Conservation (phyloP, 1,284 basidiomycete genomes). For the Cutaneotrichosporon cyanovorans region DNA sequence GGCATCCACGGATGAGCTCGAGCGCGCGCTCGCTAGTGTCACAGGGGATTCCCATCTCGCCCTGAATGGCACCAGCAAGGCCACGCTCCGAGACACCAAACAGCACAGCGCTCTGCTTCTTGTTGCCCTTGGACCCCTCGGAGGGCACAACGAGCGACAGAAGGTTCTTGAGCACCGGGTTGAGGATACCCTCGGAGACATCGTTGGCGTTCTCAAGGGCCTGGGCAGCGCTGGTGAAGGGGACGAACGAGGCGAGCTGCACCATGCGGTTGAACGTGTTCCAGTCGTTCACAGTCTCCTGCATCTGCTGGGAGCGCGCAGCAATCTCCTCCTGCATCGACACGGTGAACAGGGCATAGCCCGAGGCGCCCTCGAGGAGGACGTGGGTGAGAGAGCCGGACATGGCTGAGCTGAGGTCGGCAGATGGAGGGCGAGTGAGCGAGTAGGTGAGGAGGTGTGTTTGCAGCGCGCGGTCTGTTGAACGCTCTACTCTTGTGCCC, state of each 20-base stretch:
- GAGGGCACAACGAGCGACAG: constrained; percentile 83
- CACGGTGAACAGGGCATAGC: constrained; percentile 89
- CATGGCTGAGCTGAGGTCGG: constrained; percentile 26
- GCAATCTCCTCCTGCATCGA: constrained; percentile 86
- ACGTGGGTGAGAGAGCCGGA: constrained; percentile 61
- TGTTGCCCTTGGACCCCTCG: constrained; percentile 51
- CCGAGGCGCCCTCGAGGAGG: constrained; percentile 90
- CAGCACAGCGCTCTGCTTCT: constrained; percentile 60
- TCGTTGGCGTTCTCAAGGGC: constrained; percentile 96
- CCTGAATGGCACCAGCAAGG: constrained; percentile 74
- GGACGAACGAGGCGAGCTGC: constrained; percentile 80
- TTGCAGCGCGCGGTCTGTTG: neutral
- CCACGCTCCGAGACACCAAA: constrained; percentile 77
- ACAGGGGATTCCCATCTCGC: constrained; percentile 68
- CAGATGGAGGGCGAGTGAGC: neutral
- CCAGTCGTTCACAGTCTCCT: constrained; percentile 78
- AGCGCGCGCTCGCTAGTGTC: constrained; percentile 79
- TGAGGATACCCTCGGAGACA: constrained; percentile 90
- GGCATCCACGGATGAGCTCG: constrained; percentile 88
- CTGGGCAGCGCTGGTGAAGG: constrained; percentile 91
- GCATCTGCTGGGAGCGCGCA: constrained; percentile 69
- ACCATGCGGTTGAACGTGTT: constrained; percentile 94
- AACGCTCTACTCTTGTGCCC: neutral
- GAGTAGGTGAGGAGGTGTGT: neutral
- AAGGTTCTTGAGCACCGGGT: constrained; percentile 76